Base-by-base conservation (phyloP, 2,329 filamentous ascomycete genomes). In the Colletotrichum cereale region DNA sequence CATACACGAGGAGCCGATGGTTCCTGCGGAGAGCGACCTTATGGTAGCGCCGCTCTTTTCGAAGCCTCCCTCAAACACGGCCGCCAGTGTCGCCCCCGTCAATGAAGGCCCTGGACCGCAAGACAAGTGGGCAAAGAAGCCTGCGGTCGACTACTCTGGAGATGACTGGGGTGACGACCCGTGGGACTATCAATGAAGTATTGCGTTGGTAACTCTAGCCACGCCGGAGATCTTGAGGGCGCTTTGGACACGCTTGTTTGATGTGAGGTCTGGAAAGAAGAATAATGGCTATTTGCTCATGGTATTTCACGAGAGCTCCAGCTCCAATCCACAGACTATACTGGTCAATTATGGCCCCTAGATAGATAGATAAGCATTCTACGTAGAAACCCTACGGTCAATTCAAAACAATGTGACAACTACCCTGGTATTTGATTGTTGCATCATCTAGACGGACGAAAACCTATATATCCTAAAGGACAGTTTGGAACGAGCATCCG, bases 101-200 rank as follows among this genome's bases (percentile, higher is more conserved):
- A 36, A 56, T 11, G 4, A 36, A 24, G 48, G 24, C 3, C 55
- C 70, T 6, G 42, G 10, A 26, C 11, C 14, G 4, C 55, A 42
- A n/a, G 66, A 74, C 48, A 76, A 75, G 50, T 78, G 76, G 78
- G 69, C 73, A 10, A 74, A 73, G 55, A 75, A 71, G 16, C 71
- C 77, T 10, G 74, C 75, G 0, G 74, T 67, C 12, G 77, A 80
- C 64, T 79, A 79, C 40, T 79, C 78, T 0, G 78, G 78, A 3
- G 76, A 74, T 2, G 77, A 74, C 24, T 79, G 77, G 78, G 77
- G 76, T 1, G 72, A 74, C 60, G 74, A 75, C 7, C 73, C 71
- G 5, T 74, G 71, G 71, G 73, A 71, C 34, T 71, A 66, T 14
- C 52, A 67, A 31, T 71, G 14, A 53, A 42, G 1, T 18, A 3